Base-by-base conservation (phyloP, 805 yeast genomes). In the Yarrowia sp. region DNA sequence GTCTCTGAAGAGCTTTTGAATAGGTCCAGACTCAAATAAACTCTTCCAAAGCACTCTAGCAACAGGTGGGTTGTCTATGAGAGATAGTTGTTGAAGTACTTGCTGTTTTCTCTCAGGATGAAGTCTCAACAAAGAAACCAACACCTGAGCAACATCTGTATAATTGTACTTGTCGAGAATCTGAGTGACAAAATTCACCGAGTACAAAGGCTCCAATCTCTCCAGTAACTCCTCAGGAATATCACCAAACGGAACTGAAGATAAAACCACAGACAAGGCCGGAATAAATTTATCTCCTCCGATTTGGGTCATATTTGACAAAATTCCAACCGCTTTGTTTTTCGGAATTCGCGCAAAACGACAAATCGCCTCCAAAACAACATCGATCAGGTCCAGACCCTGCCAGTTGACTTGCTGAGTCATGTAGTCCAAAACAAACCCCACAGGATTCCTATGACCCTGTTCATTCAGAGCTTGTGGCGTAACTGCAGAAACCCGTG, bases 1-100 rank as follows among this genome's bases (percentile, higher is more conserved):
- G 13, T 68, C 65, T 6, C 70, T 61, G 47, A 62, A 67, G 11
- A 69, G 65, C 18, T 65, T 44, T 33, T 69, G 28, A 5, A 67
- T 68, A 6, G 53, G 65, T 11, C 67, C 65, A 4, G 60, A 60
- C 31, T 53, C 11, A 5, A 50, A 62, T 36, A 43, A 42, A 22
- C 50, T 35, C 48, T 53, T 62, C 64, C 47, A 50, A 4, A 50
- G 51, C 33, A 62, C 51, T 14, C 41, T 57, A 1, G 47, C 65
- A 1, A 55, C 61, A 10, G 61, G 48, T 4, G 61, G 61, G 18
- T 42, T n/a, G 17, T 62, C 65, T 8, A 62, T 51, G 13, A 51
- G 36, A 51, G 47, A 33, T n/a, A 51, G 28, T 11, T 50, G 51
- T 22, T 41, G 48, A 6, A 43, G 33, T 7, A 60, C 64, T 31